phyloP scores from a whole-genome alignment of 2,329 filamentous ascomycete species.

The Orbilia quercus region DNA sequence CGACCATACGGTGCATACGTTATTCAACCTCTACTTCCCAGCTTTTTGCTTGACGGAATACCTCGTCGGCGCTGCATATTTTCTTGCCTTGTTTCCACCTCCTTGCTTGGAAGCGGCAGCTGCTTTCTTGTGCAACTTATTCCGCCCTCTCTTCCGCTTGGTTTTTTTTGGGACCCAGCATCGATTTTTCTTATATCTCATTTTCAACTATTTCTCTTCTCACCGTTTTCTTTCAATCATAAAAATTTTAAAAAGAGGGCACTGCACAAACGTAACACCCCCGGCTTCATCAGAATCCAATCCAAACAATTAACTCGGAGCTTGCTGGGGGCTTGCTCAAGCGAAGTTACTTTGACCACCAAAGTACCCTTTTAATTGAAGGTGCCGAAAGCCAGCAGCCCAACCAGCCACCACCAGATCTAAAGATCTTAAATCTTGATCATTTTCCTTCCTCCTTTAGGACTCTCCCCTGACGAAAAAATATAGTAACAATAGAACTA shows the following conservation, averaged over 20 bases:
- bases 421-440: slow-evolving; percentile 29
- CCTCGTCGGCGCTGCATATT: slow-evolving; percentile 20
- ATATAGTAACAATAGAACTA: not conserved
- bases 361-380: slow-evolving; percentile 42
- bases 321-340: slow-evolving; percentile 46
- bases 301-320: slow-evolving; percentile 25
- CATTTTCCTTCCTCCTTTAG: slow-evolving; percentile 7
- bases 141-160: not conserved
- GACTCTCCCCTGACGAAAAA: slow-evolving; percentile 26
- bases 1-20: slow-evolving; percentile 8
- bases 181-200: slow-evolving; percentile 1
- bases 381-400: slow-evolving; percentile 6
- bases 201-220: not conserved
- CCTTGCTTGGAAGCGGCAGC: slow-evolving; percentile 48
- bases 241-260: slow-evolving; percentile 10
- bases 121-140: slow-evolving; percentile 21
- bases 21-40: slow-evolving; percentile 11
- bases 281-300: slow-evolving; percentile 24
- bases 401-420: slow-evolving; percentile 29
- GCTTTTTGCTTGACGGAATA: not conserved
- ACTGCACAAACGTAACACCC: no score
- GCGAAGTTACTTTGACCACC: slow-evolving; percentile 23
- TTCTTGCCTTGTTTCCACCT: slow-evolving; percentile 29
- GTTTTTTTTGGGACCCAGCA: no score
- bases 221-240: not conserved